phyloP scores from a whole-genome alignment of 257 asterid species.

The Solanum tarapatanum region DNA sequence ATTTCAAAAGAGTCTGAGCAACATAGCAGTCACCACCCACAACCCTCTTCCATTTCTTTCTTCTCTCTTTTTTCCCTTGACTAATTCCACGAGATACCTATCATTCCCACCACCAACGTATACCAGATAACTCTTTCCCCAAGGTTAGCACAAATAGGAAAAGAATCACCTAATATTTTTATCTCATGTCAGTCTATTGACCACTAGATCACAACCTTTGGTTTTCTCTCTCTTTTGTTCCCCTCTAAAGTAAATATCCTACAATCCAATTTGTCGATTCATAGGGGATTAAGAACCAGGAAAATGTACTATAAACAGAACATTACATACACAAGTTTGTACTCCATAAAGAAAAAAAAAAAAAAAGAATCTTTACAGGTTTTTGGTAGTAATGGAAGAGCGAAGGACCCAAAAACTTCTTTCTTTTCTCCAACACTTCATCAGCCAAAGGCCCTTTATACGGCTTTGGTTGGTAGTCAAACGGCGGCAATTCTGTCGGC shows the following conservation, averaged over 20 bases:
- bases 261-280: not conserved
- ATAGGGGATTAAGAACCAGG: not conserved
- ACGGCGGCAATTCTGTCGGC: constrained; percentile 60
- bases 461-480: constrained; percentile 61
- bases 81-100: not conserved
- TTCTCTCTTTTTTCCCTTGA: not conserved
- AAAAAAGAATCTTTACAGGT: constrained; percentile 40
- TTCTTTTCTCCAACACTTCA: constrained; percentile 66
- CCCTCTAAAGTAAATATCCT: not conserved
- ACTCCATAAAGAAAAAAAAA: too few species aligned
- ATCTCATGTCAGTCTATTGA: not conserved
- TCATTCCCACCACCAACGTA: not conserved
- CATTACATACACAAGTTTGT: not conserved
- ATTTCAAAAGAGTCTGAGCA: not conserved
- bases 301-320: not conserved
- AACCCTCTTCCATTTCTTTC: not conserved
- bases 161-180: not conserved
- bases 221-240: not conserved
- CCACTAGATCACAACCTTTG: not conserved
- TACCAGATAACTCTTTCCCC: too few species aligned
- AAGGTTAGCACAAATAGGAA: too few species aligned
- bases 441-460: constrained; percentile 75
- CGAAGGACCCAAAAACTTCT: constrained; percentile 72
- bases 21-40: not conserved
- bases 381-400: constrained; percentile 74